Percentiles rank a stretch among this genome's conserved stretches.
phyloP scores from a whole-genome alignment of 495 filamentous ascomycete species.

The Neurospora discreta region DNA sequence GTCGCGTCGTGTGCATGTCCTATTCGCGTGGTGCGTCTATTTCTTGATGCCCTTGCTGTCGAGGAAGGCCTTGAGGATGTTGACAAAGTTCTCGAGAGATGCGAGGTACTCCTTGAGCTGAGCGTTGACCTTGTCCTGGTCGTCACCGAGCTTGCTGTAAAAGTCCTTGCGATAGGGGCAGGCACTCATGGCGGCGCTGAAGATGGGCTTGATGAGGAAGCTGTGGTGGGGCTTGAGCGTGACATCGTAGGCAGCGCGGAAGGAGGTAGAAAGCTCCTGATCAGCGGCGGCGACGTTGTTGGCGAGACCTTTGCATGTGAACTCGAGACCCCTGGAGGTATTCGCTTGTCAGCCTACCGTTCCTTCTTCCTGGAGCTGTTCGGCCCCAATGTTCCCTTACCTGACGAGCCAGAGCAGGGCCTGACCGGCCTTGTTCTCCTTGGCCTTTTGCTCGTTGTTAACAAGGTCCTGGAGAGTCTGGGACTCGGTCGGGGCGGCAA shows the following conservation, averaged over 20 bases:
- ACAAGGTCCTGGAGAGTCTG: constrained; percentile 74
- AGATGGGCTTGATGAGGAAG: constrained; percentile 77
- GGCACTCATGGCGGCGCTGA: constrained; percentile 82
- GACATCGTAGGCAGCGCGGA: constrained; percentile 68
- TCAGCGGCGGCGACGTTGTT: constrained; percentile 53
- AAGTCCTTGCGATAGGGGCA: constrained; percentile 88
- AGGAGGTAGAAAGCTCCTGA: constrained; percentile 74
- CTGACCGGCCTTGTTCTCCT: constrained; percentile 76
- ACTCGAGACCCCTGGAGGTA: constrained; percentile 71
- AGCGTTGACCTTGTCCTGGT: constrained; percentile 47
- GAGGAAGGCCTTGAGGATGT: constrained; percentile 65
- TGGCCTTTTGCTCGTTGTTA: constrained; percentile 72
- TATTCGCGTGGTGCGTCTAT: constrained; percentile 36
- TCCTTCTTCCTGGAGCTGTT: not conserved
- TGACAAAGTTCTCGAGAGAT: constrained; percentile 62
- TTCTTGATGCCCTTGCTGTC: constrained; percentile 59
- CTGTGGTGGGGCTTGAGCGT: constrained; percentile 88
- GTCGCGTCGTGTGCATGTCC: not conserved
- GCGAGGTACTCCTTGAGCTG: constrained; percentile 58
- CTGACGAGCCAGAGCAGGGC: constrained; percentile 86
- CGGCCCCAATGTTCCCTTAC: constrained; percentile 35
- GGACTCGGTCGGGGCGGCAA: constrained; percentile 64
- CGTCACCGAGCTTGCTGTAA: constrained; percentile 69
- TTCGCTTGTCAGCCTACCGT: constrained; percentile 1
- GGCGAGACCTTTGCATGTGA: constrained; percentile 75